Evolutionary conservation across 2,329 filamentous ascomycete genomes (phyloP).

Genomic region (Cladosporium oxysporum): DNA sequence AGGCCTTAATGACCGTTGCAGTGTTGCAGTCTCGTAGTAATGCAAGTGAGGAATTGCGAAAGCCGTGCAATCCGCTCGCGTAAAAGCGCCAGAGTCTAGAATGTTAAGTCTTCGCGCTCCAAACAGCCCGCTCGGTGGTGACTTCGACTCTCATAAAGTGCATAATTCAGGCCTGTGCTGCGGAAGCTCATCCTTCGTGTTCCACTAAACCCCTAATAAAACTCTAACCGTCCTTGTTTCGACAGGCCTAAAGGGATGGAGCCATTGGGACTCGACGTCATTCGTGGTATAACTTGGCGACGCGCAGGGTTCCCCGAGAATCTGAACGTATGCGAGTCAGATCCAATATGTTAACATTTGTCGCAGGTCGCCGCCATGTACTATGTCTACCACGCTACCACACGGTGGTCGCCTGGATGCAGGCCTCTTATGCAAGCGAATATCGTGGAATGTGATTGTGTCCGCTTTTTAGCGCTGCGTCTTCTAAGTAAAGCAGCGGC

Average conservation of each 20-base stretch:
- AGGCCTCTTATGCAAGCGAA: neutral
- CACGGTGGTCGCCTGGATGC: neutral
- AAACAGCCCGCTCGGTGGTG: neutral
- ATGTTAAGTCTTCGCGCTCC: neutral
- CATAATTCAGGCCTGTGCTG: neutral
- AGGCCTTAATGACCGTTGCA: neutral
- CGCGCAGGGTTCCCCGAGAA: neutral
- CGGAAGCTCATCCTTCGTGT: neutral
- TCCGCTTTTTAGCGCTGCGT: neutral
- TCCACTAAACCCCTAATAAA: conserved; percentile 1
- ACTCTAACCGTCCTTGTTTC: conserved; percentile 10
- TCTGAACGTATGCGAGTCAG: neutral
- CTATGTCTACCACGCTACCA: neutral
- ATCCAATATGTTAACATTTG: neutral
- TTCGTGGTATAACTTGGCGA: neutral
- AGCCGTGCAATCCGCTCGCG: neutral
- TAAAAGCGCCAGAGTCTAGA: neutral
- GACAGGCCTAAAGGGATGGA: conserved; percentile 12
- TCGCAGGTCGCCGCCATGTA: neutral
- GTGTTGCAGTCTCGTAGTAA: neutral
- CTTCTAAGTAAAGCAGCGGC: neutral
- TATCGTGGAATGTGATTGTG: neutral
- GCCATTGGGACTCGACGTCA: conserved; percentile 2
- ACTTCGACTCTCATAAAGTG: neutral
- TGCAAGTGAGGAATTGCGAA: neutral